phyloP scores from a whole-genome alignment of 371 early-diverging fungal genomes.

The Syncephalastrum racemosum region DNA sequence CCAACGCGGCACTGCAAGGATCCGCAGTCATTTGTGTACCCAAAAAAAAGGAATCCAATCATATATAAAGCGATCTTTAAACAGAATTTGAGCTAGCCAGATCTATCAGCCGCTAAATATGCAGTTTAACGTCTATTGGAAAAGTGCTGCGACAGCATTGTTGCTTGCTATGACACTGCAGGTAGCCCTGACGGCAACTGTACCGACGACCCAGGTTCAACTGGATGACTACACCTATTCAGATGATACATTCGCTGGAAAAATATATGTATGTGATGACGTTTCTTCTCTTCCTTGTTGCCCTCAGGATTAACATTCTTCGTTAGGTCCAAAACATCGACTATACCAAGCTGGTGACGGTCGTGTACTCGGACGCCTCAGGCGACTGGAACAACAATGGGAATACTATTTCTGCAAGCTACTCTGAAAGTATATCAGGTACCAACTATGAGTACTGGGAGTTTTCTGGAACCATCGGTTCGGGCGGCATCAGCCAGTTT shows the following conservation, averaged over 20 bases:
- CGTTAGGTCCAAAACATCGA: slow-evolving; percentile 39
- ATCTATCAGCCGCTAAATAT: too few species aligned
- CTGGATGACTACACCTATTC: slow-evolving; percentile 22
- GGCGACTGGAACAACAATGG: slow-evolving; percentile 28
- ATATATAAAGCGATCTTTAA: too few species aligned
- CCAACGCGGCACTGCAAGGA: too few species aligned
- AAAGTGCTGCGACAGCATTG: too few species aligned
- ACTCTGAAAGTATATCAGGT: slow-evolving; percentile 20
- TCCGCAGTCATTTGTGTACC: too few species aligned
- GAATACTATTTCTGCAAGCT: slow-evolving; percentile 20
- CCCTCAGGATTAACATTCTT: not conserved
- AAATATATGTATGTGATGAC: slow-evolving; percentile 26
- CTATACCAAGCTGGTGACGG: slow-evolving; percentile 33
- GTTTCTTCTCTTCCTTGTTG: not conserved
- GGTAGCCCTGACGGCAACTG: slow-evolving; percentile 7
- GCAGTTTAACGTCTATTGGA: too few species aligned
- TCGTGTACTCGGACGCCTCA: slow-evolving; percentile 29
- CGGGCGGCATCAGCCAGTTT: slow-evolving; percentile 35
- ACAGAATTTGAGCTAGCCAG: too few species aligned
- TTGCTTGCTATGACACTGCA: too few species aligned
- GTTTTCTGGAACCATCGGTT: slow-evolving; percentile 27
- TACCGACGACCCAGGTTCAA: slow-evolving; percentile 20
- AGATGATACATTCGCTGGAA: slow-evolving; percentile 22
- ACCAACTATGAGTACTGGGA: slow-evolving; percentile 41
- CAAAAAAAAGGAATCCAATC: too few species aligned